Evolutionary conservation across 495 filamentous ascomycete genomes (phyloP), one percentile per base, ranked within the genome.

Genomic region (Friedmanniomyces simplex): DNA sequence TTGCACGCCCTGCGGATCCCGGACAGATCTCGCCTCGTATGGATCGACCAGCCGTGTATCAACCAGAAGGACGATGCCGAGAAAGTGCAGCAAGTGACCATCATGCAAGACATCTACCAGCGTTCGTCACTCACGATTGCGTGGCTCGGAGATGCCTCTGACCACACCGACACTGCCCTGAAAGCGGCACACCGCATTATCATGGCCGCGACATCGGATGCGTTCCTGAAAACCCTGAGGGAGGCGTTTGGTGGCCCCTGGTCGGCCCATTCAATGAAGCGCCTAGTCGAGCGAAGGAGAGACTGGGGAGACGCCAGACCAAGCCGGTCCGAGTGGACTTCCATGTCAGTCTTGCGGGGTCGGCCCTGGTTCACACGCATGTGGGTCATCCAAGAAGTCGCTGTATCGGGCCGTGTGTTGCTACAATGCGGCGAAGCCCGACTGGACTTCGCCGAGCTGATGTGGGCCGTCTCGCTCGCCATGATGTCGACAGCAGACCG

Each of bases 71-170:
- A 64, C 52, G 39, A 28, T 42, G 37, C 25, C 7, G 64, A 66
- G 37, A 58, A 52, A 37, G 57, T 18, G 16, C 20, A 48, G 20
- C 64, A 66, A 50, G 54, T 64, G 7, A 20, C 21, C 1, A 32
- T 45, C 21, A 66, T 66, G 64, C 25, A 18, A 11, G 46, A 46
- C n/a, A 55, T 66, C 16, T 66, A 63, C 42, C 46, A 26, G 39
- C 39, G 39, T 2, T 43, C 39, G 4, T 5, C 18, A 6, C 39
- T 43, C 14, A 43, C 39, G 14, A 43, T 43, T 6, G 39, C 39
- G 14, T 43, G 39, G 39, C 5, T 43, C 3, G 39, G 39, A 2
- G 14, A 43, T 13, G 39, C 39, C 14, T 2, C 4, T 43, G 2
- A 16, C 13, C 14, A 43, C 14, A 43, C 39, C 18, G 39, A 43